Evolutionary conservation across 2,329 filamentous ascomycete genomes (phyloP).

Genomic region (Fusarium nisikadoi): DNA sequence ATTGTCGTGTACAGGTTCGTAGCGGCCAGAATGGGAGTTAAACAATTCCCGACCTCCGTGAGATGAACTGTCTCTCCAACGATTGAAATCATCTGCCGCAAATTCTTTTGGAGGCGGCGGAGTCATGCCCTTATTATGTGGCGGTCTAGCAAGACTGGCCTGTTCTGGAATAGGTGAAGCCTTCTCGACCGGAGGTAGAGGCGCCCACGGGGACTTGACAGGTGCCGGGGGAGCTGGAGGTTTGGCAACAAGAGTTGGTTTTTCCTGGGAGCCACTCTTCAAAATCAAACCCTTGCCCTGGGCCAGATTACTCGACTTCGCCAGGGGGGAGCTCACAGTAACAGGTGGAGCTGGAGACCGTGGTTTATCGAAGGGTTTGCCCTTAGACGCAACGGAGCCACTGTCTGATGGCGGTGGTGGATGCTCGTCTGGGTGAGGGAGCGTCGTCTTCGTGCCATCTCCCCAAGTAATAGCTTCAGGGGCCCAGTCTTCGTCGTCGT

Average conservation of each 20-base stretch:
- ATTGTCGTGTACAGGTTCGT: conserved; percentile 83
- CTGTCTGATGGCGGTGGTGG: conserved; percentile 46
- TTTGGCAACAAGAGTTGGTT: conserved; percentile 78
- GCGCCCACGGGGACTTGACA: conserved; percentile 91
- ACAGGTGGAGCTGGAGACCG: conserved; percentile 56
- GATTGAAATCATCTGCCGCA: conserved; percentile 91
- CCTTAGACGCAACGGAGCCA: conserved; percentile 37
- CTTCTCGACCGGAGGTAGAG: conserved; percentile 85
- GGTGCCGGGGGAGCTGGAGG: conserved; percentile 74
- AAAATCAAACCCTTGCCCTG: conserved; percentile 71
- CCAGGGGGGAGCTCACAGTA: conserved; percentile 52
- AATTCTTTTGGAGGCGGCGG: conserved; percentile 76
- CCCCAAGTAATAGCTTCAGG: conserved; percentile 89
- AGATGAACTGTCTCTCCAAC: conserved; percentile 79
- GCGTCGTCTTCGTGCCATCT: conserved; percentile 84
- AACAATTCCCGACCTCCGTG: conserved; percentile 80
- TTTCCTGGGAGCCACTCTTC: conserved; percentile 73
- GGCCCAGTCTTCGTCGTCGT: conserved; percentile 88
- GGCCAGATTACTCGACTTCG: conserved; percentile 59
- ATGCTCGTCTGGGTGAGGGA: conserved; percentile 70
- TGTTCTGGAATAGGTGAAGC: conserved; percentile 74
- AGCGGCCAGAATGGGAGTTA: conserved; percentile 94
- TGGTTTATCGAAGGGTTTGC: conserved; percentile 53
- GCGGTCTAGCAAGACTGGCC: conserved; percentile 57
- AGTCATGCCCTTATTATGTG: conserved; percentile 63